Percentiles rank a stretch among this genome's conserved stretches.
Conservation (phyloP, 805 yeast species). For the Nakazawaea populi region DNA sequence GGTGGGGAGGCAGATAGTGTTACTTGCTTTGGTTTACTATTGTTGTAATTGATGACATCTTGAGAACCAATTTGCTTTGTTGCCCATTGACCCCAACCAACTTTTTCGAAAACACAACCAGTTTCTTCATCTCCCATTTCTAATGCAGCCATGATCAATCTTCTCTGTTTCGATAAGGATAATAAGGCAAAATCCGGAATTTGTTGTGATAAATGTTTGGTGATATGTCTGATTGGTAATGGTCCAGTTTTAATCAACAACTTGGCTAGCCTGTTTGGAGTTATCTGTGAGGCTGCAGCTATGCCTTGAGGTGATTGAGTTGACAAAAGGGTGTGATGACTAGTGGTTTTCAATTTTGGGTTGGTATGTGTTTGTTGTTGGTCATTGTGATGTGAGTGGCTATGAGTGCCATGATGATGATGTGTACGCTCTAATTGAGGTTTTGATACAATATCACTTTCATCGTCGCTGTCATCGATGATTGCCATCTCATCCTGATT, state of each 20-base stretch:
- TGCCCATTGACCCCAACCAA: slow-evolving; percentile 99
- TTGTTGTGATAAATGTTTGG: slow-evolving; percentile 67
- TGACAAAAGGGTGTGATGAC: slow-evolving; percentile 33
- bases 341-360: background rate
- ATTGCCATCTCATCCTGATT: background rate
- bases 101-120: slow-evolving; percentile 76
- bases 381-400: background rate
- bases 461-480: slow-evolving; percentile 2
- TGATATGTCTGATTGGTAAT: slow-evolving; percentile 83
- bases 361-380: background rate
- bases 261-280: slow-evolving; percentile 70
- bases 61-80: slow-evolving; percentile 39
- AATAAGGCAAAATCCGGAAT: slow-evolving; percentile 76
- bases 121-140: slow-evolving; percentile 62
- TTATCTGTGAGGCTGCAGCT: slow-evolving; percentile 80
- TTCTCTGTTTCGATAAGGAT: slow-evolving; percentile 81
- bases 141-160: slow-evolving; percentile 84
- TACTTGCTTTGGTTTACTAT: slow-evolving; percentile 6
- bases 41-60: slow-evolving; percentile 14
- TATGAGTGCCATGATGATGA: background rate
- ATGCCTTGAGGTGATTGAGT: slow-evolving; percentile 86
- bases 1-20: slow-evolving; percentile 11
- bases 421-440: background rate
- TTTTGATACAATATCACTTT: background rate
- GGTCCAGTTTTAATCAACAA: slow-evolving; percentile 75